phyloP scores from a whole-genome alignment of 1,284 basidiomycete genomes.

The Mycosarcoma mackinlayi region DNA sequence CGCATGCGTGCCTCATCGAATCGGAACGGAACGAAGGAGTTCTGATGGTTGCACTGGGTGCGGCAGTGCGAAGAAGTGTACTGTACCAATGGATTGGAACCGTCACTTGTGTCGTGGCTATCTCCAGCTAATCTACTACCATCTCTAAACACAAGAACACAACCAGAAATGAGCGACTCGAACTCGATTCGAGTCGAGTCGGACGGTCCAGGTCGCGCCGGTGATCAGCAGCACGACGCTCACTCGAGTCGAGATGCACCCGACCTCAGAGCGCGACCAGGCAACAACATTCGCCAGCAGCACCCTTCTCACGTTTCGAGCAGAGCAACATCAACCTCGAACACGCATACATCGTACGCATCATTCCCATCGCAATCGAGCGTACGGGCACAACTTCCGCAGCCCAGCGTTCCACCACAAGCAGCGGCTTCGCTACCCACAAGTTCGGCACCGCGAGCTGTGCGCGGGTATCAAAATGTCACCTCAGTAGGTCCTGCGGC shows the following conservation, averaged over 20 bases:
- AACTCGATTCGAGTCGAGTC: background rate
- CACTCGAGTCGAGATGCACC: background rate
- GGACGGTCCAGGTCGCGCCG: no score
- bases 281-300: conserved; percentile 9
- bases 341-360: conserved; percentile 7
- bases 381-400: background rate
- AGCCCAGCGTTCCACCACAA: background rate
- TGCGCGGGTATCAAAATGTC: conserved; percentile 18
- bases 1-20: no score
- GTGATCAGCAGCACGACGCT: background rate
- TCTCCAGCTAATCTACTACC: no score
- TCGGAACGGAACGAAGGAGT: no score
- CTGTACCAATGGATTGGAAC: no score
- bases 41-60: no score
- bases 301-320: conserved; percentile 1
- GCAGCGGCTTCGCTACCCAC: background rate
- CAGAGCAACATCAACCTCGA: conserved; percentile 1
- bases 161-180: no score
- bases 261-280: background rate
- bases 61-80: no score
- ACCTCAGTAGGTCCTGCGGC: conserved; percentile 21
- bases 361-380: conserved; percentile 10
- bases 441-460: conserved; percentile 1
- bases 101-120: no score
- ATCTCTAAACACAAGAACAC: no score